Evolutionary conservation across 1,284 basidiomycete genomes (phyloP).

Genomic region (Nidula niveotomentosa): DNA sequence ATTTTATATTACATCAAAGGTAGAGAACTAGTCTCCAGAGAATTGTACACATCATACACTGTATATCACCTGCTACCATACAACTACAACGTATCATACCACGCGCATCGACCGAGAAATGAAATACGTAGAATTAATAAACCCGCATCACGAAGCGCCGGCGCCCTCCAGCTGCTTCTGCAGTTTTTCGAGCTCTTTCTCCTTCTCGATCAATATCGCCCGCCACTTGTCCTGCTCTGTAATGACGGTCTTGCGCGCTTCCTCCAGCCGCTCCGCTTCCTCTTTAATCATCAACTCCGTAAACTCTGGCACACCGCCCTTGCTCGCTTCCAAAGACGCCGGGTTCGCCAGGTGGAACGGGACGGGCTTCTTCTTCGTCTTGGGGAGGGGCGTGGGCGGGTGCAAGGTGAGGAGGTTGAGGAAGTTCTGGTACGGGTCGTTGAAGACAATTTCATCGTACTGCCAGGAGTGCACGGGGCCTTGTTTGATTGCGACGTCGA

Average conservation of each 20-base stretch:
- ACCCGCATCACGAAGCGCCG: background rate
- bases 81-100: slow-evolving; percentile 11
- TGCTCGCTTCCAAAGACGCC: slow-evolving; percentile 61
- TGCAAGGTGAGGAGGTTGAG: slow-evolving; percentile 81
- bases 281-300: slow-evolving; percentile 81
- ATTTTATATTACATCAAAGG: background rate
- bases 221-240: slow-evolving; percentile 66
- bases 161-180: slow-evolving; percentile 44
- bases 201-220: slow-evolving; percentile 64
- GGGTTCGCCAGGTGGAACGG: slow-evolving; percentile 72
- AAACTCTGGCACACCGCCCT: slow-evolving; percentile 77
- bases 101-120: background rate
- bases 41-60: too few relatives aligned
- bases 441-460: slow-evolving; percentile 98
- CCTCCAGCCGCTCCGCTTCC: slow-evolving; percentile 80
- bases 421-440: slow-evolving; percentile 90
- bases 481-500: slow-evolving; percentile 60
- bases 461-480: slow-evolving; percentile 97
- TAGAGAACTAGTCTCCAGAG: background rate
- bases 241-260: slow-evolving; percentile 69
- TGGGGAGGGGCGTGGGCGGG: slow-evolving; percentile 83
- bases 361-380: slow-evolving; percentile 58
- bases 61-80: slow-evolving; percentile 5
- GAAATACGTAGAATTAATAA: background rate
- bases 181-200: slow-evolving; percentile 66